Base-by-base conservation (phyloP, 345 rosid genomes). In the Citrus sp. region DNA sequence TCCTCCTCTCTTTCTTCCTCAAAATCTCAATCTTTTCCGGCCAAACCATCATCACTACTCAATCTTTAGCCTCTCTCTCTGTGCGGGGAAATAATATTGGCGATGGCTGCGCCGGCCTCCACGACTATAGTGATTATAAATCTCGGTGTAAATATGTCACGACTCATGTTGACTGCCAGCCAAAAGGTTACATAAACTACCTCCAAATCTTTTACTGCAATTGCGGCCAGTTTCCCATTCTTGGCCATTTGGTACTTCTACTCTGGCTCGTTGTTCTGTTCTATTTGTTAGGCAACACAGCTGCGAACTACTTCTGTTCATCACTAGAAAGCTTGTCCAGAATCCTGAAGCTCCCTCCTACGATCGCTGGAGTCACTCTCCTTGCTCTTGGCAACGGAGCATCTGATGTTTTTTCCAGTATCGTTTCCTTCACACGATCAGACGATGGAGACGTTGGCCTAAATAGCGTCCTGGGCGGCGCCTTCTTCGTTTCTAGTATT, bases 381-480 rank as follows among this genome's bases (percentile, higher is more conserved):
- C 91, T 95, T 80, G 92, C 99, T 69, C 92, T 95, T 7, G 98
- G 99, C 4, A 93, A 95, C 69, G 99, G 99, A 8, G 94, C 98
- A 4, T 92, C 96, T 0, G 99, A 93, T 87, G 90, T 93, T 4
- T 95, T 95, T 80, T 78, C 99, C 1, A 92, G 97, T 80, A 83
- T 95, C 34, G 91, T 90, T 71, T 91, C 99, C 63, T 93, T 95
- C 86, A 90, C 90, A 13, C 83, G 89, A 51, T 87, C 93, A 1
- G 76, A 86, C 3, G 84, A 87, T 18, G 98, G 95, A 7, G 91
- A 80, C 67, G 92, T 96, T 55, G 99, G 98, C 22, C 86, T 96
- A 6, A 96, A 96, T 63, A 88, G 92, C 24, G 82, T 96, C 37
- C 79, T 96, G 13, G 99, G 99, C 1, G 98, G 97, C 1, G 92